A percentile compares a stretch with the other conserved stretches of the same genome.
phyloP scores from a whole-genome alignment of 163 green algal genomes.

The Smithsoniella earleae region DNA sequence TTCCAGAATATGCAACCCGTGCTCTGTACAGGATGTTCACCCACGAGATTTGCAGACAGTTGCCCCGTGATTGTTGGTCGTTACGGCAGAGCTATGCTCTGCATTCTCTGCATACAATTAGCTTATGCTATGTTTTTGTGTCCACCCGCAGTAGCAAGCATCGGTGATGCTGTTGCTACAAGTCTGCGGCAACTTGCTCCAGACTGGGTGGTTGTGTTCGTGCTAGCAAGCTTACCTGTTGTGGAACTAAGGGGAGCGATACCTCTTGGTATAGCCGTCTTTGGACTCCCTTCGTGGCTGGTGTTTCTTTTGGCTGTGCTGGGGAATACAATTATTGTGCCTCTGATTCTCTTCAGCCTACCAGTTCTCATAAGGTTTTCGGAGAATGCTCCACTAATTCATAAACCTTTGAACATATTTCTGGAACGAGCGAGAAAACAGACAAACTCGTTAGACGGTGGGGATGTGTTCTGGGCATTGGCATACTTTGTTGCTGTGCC shows the following conservation, averaged over 20 bases:
- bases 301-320: neutral
- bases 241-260: constrained; percentile 30
- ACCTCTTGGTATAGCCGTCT: constrained; percentile 13
- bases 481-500: constrained; percentile 31
- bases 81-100: too few species aligned
- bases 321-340: constrained; percentile 14
- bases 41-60: too few species aligned
- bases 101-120: too few species aligned
- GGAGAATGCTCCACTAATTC: neutral
- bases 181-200: constrained; percentile 10
- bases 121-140: too few species aligned
- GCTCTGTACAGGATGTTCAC: too few species aligned
- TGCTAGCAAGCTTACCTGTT: constrained; percentile 28
- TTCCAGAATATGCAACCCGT: too few species aligned
- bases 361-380: neutral
- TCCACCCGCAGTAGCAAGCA: constrained; percentile 15
- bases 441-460: neutral
- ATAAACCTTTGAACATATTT: neutral
- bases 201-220: constrained; percentile 17
- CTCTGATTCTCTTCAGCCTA: constrained; percentile 12
- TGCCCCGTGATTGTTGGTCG: too few species aligned
- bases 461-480: constrained; percentile 22
- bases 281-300: neutral
- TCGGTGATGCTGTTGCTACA: constrained; percentile 10
- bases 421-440: neutral